A percentile compares a stretch with the other conserved stretches of the same genome.
These are phyloP conservation scores for Plenodomus tracheiphilus DNA, from an alignment of 2,329 filamentous ascomycete species.

Conservation along the genomic window DNA sequence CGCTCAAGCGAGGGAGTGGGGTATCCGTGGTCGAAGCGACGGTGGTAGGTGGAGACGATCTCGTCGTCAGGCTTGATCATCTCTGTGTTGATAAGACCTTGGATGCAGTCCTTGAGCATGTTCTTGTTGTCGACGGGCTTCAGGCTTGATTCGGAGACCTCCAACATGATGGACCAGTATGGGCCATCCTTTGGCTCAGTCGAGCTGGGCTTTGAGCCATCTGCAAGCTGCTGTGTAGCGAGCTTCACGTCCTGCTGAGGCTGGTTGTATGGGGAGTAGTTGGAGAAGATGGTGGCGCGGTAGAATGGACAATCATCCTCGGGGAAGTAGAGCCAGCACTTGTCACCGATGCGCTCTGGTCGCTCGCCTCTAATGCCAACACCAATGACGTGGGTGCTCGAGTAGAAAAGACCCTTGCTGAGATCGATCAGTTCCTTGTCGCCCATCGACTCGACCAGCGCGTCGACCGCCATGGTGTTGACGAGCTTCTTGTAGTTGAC, in stretches of 20 bases:
- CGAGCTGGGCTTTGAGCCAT: constrained; percentile 79
- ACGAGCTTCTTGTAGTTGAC: constrained; percentile 91
- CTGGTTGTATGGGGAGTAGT: constrained; percentile 99
- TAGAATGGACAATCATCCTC: constrained; percentile 99
- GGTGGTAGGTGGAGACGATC: constrained; percentile 97
- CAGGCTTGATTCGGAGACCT: constrained; percentile 93
- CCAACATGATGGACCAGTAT: constrained; percentile 99
- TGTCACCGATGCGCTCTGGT: constrained; percentile 96
- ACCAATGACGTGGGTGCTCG: constrained; percentile 94
- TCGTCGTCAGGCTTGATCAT: constrained; percentile 91
- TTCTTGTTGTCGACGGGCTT: constrained; percentile 90
- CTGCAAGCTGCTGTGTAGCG: constrained; percentile 79
- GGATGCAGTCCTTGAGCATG: constrained; percentile 86
- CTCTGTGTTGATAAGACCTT: constrained; percentile 95
- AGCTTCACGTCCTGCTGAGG: constrained; percentile 81
- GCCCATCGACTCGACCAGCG: constrained; percentile 82
- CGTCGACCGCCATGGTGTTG: constrained; percentile 95
- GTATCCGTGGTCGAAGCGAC: constrained; percentile 97
- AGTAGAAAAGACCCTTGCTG: constrained; percentile 94
- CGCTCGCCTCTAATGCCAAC: constrained; percentile 90
- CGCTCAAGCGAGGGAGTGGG: constrained; percentile 93
- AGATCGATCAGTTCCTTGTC: constrained; percentile 81
- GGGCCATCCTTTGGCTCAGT: constrained; percentile 79
- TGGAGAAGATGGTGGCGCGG: constrained; percentile 99
- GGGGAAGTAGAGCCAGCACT: constrained; percentile 99